Base-by-base conservation (phyloP, 2,329 filamentous ascomycete genomes). In the Sporothrix humicola region DNA sequence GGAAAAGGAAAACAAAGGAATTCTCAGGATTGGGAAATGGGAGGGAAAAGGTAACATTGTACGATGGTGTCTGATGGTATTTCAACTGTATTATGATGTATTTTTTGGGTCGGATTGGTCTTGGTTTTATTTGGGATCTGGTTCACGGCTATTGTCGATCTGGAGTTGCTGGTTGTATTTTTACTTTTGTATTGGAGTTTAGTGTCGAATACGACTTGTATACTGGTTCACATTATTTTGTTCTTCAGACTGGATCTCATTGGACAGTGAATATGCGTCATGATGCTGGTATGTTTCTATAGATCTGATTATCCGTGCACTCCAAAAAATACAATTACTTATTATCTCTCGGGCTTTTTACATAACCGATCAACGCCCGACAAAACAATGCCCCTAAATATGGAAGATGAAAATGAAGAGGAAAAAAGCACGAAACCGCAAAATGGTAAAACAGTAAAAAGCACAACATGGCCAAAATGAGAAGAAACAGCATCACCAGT, bases 11-110 rank as follows among this genome's bases (percentile, higher is more conserved):
- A 69, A 72, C 44, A 31, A 56, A 66, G 44, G 26, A 56, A 8
- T 15, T 3, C 23, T 8, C 12, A 26, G 42, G n/a, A 71, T n/a
- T 26, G 59, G 44, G 52, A 17, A 63, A 15, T 46, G 59, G 44
- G 31, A 20, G 58, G 23, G 65, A 23, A 50, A 69, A 54, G 17
- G 65, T 20, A 69, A 13, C 26, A 20, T 20, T 54, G 48, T 20
- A 69, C 46, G 48, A 17, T 69, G 48, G 23, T n/a, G 20, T 50
- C 17, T 52, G 46, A 54, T 42, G 65, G 58, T 31, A 59, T 54
- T n/a, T 26, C 23, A 56, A 23, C 46, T 74, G 73, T 74, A 69
- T 72, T 74, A 74, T 65, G 46, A 56, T 72, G 63, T 74, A 72
- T 72, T 54, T 69, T 52, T 61, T 52, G 42, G 61, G n/a, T 23